Base-by-base conservation (phyloP, 129 eudicot genomes). In the Flaveria bidentis region DNA sequence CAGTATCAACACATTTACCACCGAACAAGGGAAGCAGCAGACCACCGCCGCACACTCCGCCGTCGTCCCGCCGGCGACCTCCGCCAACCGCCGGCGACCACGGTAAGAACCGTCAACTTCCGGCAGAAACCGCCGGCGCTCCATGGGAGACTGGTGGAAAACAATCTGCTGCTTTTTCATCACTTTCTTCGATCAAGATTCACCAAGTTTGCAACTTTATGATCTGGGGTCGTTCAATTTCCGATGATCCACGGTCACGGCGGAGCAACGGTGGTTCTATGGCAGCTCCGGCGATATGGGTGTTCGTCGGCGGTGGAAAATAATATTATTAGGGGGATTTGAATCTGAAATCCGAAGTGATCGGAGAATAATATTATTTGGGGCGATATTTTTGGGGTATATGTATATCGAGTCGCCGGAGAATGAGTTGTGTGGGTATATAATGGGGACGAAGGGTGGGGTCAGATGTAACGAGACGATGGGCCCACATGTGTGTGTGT, bases 31-130 rank as follows among this genome's bases (percentile, higher is more conserved):
- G 69, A 88, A 84, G 47, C 97, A 85, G 41, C 97, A 92, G 44
- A 86, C 76, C 4, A 92, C 82, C 22, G 96, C 97, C 15, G 92
- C 97, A 74, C 96, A 92, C 71, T 85, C 97, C 0, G 97, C 97
- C 58, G 96, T 72, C 2, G 97, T 89, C 0, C 91, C 96, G 16
- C 97, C 97, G 12, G 89, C 97, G 26, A 86, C 84, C 87, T 89
- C 96, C 1, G 85, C 96, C 17, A 86, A 28, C 10, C 91, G 65
- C 22, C 74, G 69, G 46, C 71, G 26, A 0, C 58, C 28, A 9
- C 82, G 69, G 2, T 77, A 72, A 0, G 88, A 85, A 55, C 62
- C 47, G 28, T 58, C 72, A 11, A 45, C 78, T 11, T 62, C 66
- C 12, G 81, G 47, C 25, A 85, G 33, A 5, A 84, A 78, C 44